Conservation (phyloP, 495 filamentous ascomycete genomes). For the Podospora bellae-mahoneyi region DNA sequence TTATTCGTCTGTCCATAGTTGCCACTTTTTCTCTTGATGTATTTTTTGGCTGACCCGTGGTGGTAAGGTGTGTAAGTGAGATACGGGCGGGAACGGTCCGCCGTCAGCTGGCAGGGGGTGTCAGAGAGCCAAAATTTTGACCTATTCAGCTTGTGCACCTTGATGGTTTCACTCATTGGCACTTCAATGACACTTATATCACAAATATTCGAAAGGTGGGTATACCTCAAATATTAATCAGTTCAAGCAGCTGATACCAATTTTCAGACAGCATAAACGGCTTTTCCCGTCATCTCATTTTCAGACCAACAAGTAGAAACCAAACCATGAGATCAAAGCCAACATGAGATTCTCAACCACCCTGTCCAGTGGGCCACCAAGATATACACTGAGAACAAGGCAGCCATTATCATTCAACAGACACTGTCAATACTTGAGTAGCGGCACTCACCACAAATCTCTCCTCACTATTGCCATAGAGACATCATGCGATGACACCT, state of each 20-base stretch:
- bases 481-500: constrained; percentile 96
- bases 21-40: too few species aligned
- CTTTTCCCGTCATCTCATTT: not conserved
- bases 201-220: not conserved
- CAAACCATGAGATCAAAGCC: not conserved
- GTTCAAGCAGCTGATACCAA: not conserved
- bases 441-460: constrained; percentile 14
- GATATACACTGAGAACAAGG: not conserved
- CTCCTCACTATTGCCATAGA: constrained; percentile 85
- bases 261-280: not conserved
- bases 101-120: not conserved
- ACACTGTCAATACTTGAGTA: not conserved
- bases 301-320: not conserved
- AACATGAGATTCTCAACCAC: not conserved
- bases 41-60: too few species aligned
- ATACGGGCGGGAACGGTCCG: not conserved
- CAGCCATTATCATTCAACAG: not conserved
- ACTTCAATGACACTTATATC: not conserved
- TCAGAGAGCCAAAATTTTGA: not conserved
- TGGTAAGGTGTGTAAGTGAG: not conserved
- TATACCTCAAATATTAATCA: not conserved
- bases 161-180: not conserved
- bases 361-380: not conserved
- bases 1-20: too few species aligned
- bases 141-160: not conserved